phyloP scores from a whole-genome alignment of 176 grass and related monocot species.

The Oryza longistaminata region DNA sequence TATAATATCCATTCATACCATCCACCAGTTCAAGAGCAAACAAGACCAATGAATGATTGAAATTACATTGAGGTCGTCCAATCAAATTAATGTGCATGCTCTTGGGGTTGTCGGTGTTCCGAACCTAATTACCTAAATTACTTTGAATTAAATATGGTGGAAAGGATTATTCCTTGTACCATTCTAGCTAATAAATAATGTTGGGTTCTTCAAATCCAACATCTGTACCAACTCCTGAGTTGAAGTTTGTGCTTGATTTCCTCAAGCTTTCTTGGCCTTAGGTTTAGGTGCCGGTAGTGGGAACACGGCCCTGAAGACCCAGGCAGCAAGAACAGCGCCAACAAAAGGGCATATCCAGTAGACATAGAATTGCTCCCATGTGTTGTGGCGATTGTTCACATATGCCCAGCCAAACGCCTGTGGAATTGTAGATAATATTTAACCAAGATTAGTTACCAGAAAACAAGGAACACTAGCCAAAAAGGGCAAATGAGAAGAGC shows the following conservation, averaged over 20 bases:
- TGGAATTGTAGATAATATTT: neutral
- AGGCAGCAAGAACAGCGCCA: constrained; percentile 78
- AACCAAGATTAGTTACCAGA: neutral
- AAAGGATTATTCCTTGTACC: constrained; percentile 4
- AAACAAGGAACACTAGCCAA: neutral
- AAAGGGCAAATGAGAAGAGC: neutral
- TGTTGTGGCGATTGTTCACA: constrained; percentile 81
- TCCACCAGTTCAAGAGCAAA: neutral
- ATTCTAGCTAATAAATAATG: neutral
- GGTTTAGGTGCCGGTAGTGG: constrained; percentile 34
- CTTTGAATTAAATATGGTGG: neutral
- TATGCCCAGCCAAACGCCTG: constrained; percentile 99
- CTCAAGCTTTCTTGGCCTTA: constrained; percentile 76
- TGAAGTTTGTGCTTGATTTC: neutral
- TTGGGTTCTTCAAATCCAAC: neutral
- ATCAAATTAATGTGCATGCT: neutral
- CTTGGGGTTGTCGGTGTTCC: neutral
- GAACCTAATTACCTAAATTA: neutral
- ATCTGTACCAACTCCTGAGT: neutral
- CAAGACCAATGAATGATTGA: neutral
- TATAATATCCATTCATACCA: neutral
- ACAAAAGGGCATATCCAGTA: constrained; percentile 99
- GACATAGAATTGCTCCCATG: constrained; percentile 96
- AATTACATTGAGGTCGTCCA: neutral
- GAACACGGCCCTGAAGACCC: constrained; percentile 66